These are phyloP conservation scores for Leptodontidium sp. DNA, from an alignment of 2,329 filamentous ascomycete genomes.

Conservation along the genomic window DNA sequence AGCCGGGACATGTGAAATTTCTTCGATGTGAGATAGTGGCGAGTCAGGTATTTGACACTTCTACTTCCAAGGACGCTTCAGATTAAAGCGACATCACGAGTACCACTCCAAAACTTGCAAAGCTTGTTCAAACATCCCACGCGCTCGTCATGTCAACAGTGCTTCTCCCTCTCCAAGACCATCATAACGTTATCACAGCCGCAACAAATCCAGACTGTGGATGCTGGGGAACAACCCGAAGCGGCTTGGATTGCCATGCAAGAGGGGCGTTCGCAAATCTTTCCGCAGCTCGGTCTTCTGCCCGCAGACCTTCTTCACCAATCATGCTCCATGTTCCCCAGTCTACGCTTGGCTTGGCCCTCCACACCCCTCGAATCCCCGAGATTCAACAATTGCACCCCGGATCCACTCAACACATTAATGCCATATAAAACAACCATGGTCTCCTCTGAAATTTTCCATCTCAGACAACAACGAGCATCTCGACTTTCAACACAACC, in stretches of 20 bases:
- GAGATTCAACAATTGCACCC: constrained; percentile 13
- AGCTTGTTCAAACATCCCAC: neutral
- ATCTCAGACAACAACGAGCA: neutral
- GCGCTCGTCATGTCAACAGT: too few species aligned
- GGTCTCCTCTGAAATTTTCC: neutral
- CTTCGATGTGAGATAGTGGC: neutral
- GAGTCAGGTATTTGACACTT: too few species aligned
- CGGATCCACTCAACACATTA: constrained; percentile 16
- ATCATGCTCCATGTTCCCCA: constrained; percentile 11
- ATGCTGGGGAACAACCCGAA: neutral
- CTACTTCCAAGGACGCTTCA: neutral
- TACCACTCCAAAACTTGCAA: neutral
- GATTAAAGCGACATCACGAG: neutral
- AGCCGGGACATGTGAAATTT: neutral
- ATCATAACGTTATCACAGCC: neutral
- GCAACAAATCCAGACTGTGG: neutral
- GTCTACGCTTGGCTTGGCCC: constrained; percentile 3
- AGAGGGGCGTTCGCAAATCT: constrained; percentile 5
- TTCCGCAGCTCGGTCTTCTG: constrained; percentile 14
- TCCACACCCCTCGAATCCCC: constrained; percentile 17
- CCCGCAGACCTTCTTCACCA: neutral
- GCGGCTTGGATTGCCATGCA: neutral
- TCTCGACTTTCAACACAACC: neutral
- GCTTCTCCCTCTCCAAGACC: neutral
- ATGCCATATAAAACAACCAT: constrained; percentile 15